phyloP scores from a whole-genome alignment of 352 stramenopile species.

The Globisporangium lucens region DNA sequence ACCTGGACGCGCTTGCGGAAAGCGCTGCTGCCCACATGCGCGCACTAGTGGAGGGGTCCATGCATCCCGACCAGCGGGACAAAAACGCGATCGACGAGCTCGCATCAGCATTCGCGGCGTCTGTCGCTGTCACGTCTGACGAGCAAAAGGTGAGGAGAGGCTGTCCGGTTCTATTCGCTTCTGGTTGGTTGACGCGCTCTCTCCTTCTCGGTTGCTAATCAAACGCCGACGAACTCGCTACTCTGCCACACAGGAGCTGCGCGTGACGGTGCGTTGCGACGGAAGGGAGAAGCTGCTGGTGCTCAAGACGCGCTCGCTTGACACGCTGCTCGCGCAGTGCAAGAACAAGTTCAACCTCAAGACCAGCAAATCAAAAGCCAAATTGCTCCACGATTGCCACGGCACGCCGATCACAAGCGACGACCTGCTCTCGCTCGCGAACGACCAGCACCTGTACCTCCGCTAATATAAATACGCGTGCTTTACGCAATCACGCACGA shows the following conservation, averaged over 20 bases:
- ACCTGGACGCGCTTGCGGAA: constrained; percentile 28
- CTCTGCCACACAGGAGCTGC: constrained; percentile 23
- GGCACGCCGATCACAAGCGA: constrained; percentile 23
- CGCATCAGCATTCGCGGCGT: constrained; percentile 20
- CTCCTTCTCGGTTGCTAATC: too few relatives aligned
- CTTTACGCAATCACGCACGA: not conserved
- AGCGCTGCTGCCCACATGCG: constrained; percentile 34
- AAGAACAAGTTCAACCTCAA: constrained; percentile 41
- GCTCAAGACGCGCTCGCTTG: constrained; percentile 29
- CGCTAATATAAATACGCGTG: constrained; percentile 14
- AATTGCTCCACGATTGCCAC: constrained; percentile 29
- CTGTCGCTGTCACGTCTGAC: constrained; percentile 11
- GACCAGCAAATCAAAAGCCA: constrained; percentile 14
- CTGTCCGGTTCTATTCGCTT: not conserved
- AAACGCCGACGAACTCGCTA: too few relatives aligned
- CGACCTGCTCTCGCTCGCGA: constrained; percentile 21
- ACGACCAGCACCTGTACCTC: constrained; percentile 34
- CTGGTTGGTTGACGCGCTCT: not conserved
- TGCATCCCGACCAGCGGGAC: not conserved
- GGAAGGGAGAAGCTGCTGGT: constrained; percentile 35
- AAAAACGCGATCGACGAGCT: constrained; percentile 17
- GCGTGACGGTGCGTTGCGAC: constrained; percentile 30
- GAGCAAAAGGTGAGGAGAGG: constrained; percentile 9
- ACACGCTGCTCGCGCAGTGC: constrained; percentile 28
- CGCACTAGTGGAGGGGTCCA: constrained; percentile 27